Evolutionary conservation across 805 yeast genomes (phyloP).

Genomic region (Ascoidea tarda): DNA sequence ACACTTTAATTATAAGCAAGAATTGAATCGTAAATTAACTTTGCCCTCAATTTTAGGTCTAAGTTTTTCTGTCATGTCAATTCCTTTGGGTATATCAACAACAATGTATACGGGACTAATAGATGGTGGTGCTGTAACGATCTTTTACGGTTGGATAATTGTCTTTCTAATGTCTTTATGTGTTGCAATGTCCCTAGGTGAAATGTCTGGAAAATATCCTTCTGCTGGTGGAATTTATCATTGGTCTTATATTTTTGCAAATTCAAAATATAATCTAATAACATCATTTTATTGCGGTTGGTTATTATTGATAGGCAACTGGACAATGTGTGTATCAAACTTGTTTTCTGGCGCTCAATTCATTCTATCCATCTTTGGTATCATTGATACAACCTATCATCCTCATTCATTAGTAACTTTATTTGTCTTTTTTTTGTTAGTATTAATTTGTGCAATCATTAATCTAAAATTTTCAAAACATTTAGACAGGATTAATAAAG

Average conservation of each 20-base stretch:
- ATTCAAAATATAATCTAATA: constrained; percentile 36
- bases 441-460: constrained; percentile 44
- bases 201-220: constrained; percentile 65
- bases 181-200: constrained; percentile 62
- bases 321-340: constrained; percentile 65
- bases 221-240: constrained; percentile 68
- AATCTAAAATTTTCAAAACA: constrained; percentile 46
- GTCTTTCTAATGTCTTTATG: constrained; percentile 50
- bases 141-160: constrained; percentile 59
- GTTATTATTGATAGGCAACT: constrained; percentile 58
- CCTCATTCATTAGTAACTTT: constrained; percentile 43
- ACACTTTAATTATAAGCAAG: constrained; percentile 63
- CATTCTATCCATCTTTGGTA: constrained; percentile 50
- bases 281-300: constrained; percentile 74
- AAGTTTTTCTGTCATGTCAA: constrained; percentile 73
- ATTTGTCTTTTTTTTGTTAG: constrained; percentile 38
- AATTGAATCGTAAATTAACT: constrained; percentile 51
- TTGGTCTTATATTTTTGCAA: constrained; percentile 58
- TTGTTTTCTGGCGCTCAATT: constrained; percentile 69
- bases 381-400: constrained; percentile 42
- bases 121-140: constrained; percentile 69
- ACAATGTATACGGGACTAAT: constrained; percentile 57
- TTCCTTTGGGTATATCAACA: constrained; percentile 65
- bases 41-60: constrained; percentile 61
- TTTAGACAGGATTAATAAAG: constrained; percentile 48